Base-by-base conservation (phyloP, 305 asterid species). In the Solanum hybrid region DNA sequence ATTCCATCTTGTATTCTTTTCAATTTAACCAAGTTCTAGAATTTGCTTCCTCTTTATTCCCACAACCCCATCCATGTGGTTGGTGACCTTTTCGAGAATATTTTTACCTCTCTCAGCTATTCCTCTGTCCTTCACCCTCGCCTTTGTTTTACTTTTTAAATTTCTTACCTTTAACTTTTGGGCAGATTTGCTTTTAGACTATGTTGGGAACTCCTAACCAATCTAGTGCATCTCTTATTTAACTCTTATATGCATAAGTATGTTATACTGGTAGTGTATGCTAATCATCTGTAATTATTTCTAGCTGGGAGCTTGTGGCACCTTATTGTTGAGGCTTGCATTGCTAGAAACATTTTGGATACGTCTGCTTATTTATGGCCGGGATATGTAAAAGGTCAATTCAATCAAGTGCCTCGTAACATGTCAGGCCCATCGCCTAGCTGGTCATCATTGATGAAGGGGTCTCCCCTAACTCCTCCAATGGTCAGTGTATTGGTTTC, bases 311-410 rank as follows among this genome's bases (percentile, higher is more conserved):
- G 73, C 89, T 45, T 91, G 92, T 86, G 91, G 88, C 88, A 91
- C 78, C 90, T 91, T 78, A 86, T 91, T 78, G 91, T 89, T 42
- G 92, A 91, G 86, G 90, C 92, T 71, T 91, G 92, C 86, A 86
- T 91, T 86, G 91, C 91, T 27, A 89, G 92, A 89, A 86, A 91
- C 87, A 76, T 91, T 64, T 36, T 91, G 66, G 89, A 86, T 84
- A 91, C 86, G 4, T 91, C 91, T 71, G 89, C 88, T n/a, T 89
- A 91, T 80, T 91, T 89, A 29, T 91, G 92, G 91, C 92, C 92
- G 34, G 88, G 91, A 29, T 89, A 89, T 51, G 85, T 86, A 34
- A 56, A 42, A 56, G 86, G 86, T 34, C 87, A 81, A 64, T 77
- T 37, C 69, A 86, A 37, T 24, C 82, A 34, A 87, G 34, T 84